A percentile compares a stretch with the other conserved stretches of the same genome.
phyloP scores from a whole-genome alignment of 2,329 filamentous ascomycete genomes.

The Paecilomyces fulvus region DNA sequence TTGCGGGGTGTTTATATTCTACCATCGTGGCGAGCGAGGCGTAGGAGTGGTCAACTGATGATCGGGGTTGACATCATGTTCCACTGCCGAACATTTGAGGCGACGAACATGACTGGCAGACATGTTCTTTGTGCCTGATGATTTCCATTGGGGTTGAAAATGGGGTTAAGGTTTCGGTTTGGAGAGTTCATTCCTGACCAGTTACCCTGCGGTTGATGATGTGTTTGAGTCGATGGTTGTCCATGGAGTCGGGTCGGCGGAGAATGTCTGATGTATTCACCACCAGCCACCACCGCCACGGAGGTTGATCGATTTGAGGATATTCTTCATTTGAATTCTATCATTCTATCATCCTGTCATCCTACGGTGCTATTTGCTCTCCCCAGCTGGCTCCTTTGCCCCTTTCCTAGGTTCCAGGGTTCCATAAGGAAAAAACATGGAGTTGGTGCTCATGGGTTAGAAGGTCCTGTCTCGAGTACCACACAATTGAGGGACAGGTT shows the following conservation, averaged over 20 bases:
- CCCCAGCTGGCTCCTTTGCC: neutral
- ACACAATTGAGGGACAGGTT: too few relatives aligned
- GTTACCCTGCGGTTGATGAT: neutral
- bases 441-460: too few relatives aligned
- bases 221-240: neutral
- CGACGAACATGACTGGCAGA: neutral
- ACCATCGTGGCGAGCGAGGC: neutral
- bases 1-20: neutral
- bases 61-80: neutral
- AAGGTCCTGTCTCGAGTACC: too few relatives aligned
- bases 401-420: neutral
- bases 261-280: neutral
- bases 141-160: neutral
- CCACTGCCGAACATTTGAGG: neutral
- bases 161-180: neutral
- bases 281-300: neutral
- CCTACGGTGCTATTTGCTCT: neutral
- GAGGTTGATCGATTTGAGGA: neutral
- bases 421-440: too few relatives aligned
- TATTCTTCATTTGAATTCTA: neutral
- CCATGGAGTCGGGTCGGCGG: neutral
- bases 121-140: neutral
- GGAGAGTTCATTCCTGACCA: neutral
- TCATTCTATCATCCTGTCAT: neutral
- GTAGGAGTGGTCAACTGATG: neutral